phyloP scores from a whole-genome alignment of 257 asterid species.

The Osmanthus fragrans region DNA sequence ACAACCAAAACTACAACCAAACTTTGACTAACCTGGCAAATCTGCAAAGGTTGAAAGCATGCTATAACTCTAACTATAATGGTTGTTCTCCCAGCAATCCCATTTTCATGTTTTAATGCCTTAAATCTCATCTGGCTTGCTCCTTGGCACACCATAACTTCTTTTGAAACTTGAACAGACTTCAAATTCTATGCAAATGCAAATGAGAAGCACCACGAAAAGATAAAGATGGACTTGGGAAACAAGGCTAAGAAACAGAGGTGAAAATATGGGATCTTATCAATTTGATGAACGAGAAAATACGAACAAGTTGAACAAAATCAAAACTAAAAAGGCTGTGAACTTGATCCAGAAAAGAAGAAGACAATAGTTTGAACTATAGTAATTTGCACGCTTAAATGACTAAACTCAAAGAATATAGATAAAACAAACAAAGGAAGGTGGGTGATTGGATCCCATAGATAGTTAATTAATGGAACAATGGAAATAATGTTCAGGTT shows the following conservation, averaged over 20 bases:
- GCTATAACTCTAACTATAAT: conserved; percentile 77
- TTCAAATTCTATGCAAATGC: conserved; percentile 27
- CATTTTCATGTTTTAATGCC: conserved; percentile 77
- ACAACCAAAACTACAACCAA: not conserved
- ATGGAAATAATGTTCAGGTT: not conserved
- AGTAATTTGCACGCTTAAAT: conserved; percentile 4
- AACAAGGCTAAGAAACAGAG: conserved; percentile 18
- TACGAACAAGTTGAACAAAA: conserved; percentile 8
- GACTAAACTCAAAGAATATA: conserved; percentile 51
- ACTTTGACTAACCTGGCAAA: conserved; percentile 70
- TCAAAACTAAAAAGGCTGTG: conserved; percentile 18
- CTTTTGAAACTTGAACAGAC: conserved; percentile 38
- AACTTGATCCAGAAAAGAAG: conserved; percentile 10
- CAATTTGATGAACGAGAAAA: not conserved
- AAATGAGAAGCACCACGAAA: conserved; percentile 22
- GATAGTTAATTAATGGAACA: conserved; percentile 18
- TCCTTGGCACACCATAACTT: conserved; percentile 95
- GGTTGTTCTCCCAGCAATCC: conserved; percentile 69
- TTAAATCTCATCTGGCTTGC: conserved; percentile 74
- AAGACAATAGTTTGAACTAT: conserved; percentile 7
- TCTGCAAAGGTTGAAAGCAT: conserved; percentile 78
- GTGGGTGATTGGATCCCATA: conserved; percentile 69
- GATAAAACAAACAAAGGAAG: conserved; percentile 48
- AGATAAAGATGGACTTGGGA: conserved; percentile 12
- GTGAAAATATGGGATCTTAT: conserved; percentile 4